Percentiles rank a stretch among this genome's conserved stretches.
Conservation (phyloP, 352 stramenopile genomes). For the Globisporangium apiculatum region DNA sequence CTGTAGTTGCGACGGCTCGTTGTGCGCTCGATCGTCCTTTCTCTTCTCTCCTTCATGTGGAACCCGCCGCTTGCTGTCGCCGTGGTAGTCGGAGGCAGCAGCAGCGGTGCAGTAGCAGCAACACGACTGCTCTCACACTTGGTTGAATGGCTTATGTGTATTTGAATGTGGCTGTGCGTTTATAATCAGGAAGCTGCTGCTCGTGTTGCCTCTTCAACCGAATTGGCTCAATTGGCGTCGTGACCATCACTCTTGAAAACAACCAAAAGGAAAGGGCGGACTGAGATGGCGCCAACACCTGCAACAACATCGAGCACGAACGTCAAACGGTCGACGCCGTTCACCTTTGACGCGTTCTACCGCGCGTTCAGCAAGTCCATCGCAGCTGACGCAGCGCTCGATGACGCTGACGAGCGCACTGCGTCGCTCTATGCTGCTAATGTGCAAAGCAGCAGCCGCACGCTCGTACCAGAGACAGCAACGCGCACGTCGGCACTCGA, state of each 20-base stretch:
- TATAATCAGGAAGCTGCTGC: neutral
- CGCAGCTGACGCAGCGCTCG: constrained; percentile 26
- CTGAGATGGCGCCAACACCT: neutral
- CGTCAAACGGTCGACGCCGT: constrained; percentile 7
- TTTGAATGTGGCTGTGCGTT: neutral
- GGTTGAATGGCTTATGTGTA: neutral
- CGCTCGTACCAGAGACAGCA: neutral
- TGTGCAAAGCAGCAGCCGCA: neutral
- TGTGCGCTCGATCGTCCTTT: neutral
- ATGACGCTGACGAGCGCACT: constrained; percentile 32
- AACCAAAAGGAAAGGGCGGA: neutral
- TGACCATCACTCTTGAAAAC: too few species aligned
- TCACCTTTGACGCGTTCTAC: constrained; percentile 64
- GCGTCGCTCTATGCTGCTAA: constrained; percentile 5
- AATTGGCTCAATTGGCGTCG: too few species aligned
- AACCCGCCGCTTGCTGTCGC: too few species aligned
- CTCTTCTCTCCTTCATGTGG: neutral
- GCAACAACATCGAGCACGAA: neutral
- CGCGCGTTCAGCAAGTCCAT: constrained; percentile 58
- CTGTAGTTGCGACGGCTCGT: neutral
- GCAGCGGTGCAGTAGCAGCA: too few species aligned
- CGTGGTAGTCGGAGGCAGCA: too few species aligned
- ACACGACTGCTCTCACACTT: neutral
- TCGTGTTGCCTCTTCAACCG: too few species aligned
- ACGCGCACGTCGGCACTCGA: constrained; percentile 12